These are phyloP conservation scores for Paratinospora sagittata DNA, from an alignment of 164 flowering plant genomes.

Conservation along the genomic window DNA sequence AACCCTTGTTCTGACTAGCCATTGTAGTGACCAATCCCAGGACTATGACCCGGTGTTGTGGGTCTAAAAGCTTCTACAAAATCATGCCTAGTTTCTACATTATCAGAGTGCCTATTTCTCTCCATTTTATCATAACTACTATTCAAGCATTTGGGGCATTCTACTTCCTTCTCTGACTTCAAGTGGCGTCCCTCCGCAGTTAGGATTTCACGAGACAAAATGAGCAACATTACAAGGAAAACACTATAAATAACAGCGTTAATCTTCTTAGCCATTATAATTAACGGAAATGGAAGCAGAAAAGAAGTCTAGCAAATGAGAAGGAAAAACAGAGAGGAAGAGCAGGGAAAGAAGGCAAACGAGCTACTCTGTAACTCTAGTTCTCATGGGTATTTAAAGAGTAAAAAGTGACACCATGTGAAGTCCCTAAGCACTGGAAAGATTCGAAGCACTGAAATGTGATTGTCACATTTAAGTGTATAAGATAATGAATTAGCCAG, in stretches of 20 bases:
- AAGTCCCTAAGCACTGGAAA: conserved; percentile 9
- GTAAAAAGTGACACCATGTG: conserved; percentile 1
- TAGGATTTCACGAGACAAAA: conserved; percentile 19
- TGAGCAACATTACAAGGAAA: conserved; percentile 16
- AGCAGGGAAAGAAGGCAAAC: not conserved
- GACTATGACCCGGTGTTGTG: conserved; percentile 10
- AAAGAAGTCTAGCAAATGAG: no score
- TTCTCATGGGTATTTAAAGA: conserved; percentile 9
- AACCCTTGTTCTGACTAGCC: no score
- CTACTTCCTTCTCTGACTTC: conserved; percentile 2
- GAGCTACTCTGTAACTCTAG: not conserved
- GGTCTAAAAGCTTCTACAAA: conserved; percentile 12
- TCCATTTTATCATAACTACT: no score
- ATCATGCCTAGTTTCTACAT: not conserved
- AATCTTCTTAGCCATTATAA: conserved; percentile 3
- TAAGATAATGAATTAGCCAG: not conserved
- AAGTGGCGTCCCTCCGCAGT: conserved; percentile 28
- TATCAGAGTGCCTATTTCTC: not conserved
- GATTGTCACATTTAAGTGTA: not conserved
- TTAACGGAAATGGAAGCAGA: not conserved
- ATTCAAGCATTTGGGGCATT: not conserved
- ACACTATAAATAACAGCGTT: conserved; percentile 15
- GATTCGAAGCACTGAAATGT: conserved; percentile 1
- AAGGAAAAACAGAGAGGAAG: no score
- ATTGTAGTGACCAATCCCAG: conserved; percentile 7